Percentiles rank a stretch among this genome's conserved stretches.
Evolutionary conservation across 495 filamentous ascomycete species (phyloP).

Genomic region (Daldinia grandis): DNA sequence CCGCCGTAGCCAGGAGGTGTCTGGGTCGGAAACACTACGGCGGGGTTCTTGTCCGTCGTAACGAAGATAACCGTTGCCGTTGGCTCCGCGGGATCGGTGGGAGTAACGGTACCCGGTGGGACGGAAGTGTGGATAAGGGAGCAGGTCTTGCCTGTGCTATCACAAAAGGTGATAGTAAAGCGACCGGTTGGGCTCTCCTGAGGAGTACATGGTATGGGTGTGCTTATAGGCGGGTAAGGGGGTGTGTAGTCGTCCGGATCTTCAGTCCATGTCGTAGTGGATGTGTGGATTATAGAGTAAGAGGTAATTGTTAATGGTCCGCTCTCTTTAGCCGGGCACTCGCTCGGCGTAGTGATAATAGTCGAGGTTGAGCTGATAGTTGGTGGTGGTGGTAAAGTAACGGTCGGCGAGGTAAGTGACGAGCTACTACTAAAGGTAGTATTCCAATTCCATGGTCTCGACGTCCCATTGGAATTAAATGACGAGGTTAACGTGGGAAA

Average conservation of each 20-base stretch:
- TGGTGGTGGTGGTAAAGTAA: conserved; percentile 15
- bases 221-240: conserved; percentile 50
- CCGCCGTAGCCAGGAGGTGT: conserved; percentile 55
- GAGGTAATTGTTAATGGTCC: conserved; percentile 37
- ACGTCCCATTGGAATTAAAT: conserved; percentile 26
- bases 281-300: conserved; percentile 55
- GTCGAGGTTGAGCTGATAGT: conserved; percentile 9
- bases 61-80: conserved; percentile 47
- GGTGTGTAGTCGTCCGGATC: conserved; percentile 54
- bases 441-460: conserved; percentile 36
- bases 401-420: conserved; percentile 4
- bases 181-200: conserved; percentile 38
- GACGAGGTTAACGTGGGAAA: conserved; percentile 13
- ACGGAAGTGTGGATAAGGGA: conserved; percentile 40
- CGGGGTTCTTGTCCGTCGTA: conserved; percentile 61
- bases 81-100: conserved; percentile 37
- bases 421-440: conserved; percentile 18
- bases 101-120: conserved; percentile 22
- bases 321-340: conserved; percentile 29
- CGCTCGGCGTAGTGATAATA: conserved; percentile 30
- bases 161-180: conserved; percentile 52
- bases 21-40: conserved; percentile 53
- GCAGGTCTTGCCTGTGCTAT: conserved; percentile 38
- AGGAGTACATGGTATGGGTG: conserved; percentile 47
- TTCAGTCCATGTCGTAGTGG: conserved; percentile 55